phyloP scores from a whole-genome alignment of 345 rosid genomes.

The Arabis alpina region DNA sequence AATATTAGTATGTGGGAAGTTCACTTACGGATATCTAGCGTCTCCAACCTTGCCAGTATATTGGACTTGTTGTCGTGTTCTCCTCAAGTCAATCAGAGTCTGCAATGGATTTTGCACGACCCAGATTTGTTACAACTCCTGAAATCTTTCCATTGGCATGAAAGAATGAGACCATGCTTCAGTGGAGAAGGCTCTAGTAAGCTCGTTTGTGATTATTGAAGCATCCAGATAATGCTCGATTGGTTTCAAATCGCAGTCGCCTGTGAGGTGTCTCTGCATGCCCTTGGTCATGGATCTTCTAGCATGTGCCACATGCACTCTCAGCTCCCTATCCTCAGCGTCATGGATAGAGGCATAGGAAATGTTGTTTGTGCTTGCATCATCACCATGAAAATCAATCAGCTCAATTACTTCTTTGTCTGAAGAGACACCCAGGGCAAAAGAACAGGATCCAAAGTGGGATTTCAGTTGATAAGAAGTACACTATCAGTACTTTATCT shows the following conservation, averaged over 20 bases:
- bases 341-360: constrained; percentile 67
- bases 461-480: constrained; percentile 72
- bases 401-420: constrained; percentile 71
- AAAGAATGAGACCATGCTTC: constrained; percentile 96
- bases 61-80: constrained; percentile 75
- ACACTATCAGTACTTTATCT: constrained; percentile 70
- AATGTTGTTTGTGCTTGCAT: constrained; percentile 59
- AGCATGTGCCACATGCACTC: constrained; percentile 75
- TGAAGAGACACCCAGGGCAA: constrained; percentile 76
- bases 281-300: constrained; percentile 71
- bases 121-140: constrained; percentile 85
- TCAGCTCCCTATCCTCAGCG: constrained; percentile 85
- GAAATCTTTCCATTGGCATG: constrained; percentile 82
- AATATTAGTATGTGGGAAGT: background rate
- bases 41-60: constrained; percentile 97
- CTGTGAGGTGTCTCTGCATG: constrained; percentile 72
- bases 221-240: constrained; percentile 89
- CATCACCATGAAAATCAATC: constrained; percentile 57
- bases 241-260: constrained; percentile 60
- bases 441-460: constrained; percentile 90
- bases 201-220: constrained; percentile 83
- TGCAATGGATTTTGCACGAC: constrained; percentile 92
- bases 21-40: constrained; percentile 95
- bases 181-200: constrained; percentile 92
- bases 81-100: constrained; percentile 78